A percentile compares a stretch with the other conserved stretches of the same genome.
These are phyloP conservation scores for Metschnikowia lunata DNA, from an alignment of 805 yeast genomes.

Conservation along the genomic window DNA sequence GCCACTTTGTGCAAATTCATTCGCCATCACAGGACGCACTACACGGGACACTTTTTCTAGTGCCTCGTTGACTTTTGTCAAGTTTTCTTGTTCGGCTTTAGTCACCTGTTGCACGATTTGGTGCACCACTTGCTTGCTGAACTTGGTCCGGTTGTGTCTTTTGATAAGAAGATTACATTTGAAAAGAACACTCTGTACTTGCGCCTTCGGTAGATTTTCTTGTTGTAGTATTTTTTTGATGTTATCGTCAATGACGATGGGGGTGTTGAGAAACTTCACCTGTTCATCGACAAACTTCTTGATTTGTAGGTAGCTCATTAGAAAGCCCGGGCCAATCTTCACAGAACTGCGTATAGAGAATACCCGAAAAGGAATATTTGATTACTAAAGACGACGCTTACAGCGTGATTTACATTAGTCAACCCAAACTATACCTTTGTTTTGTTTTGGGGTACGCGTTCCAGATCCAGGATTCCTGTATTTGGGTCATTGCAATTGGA, in stretches of 20 bases:
- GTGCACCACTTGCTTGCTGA: slow-evolving; percentile 28
- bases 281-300: slow-evolving; percentile 33
- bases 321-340: not conserved
- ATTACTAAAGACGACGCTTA: too few relatives aligned
- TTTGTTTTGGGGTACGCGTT: too few relatives aligned
- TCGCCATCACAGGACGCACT: slow-evolving; percentile 27
- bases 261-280: slow-evolving; percentile 25
- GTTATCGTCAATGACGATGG: slow-evolving; percentile 21
- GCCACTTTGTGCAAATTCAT: slow-evolving; percentile 18
- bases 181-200: slow-evolving; percentile 18
- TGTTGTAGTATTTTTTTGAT: slow-evolving; percentile 14
- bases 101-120: slow-evolving; percentile 36
- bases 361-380: too few relatives aligned
- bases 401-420: too few relatives aligned
- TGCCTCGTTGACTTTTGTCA: slow-evolving; percentile 26
- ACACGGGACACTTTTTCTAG: slow-evolving; percentile 19
- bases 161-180: slow-evolving; percentile 22
- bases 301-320: slow-evolving; percentile 26
- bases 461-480: too few relatives aligned
- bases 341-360: too few relatives aligned
- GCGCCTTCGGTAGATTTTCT: slow-evolving; percentile 8
- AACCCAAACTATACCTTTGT: too few relatives aligned
- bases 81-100: slow-evolving; percentile 28
- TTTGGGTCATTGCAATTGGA: too few relatives aligned
- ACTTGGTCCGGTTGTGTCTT: slow-evolving; percentile 26